Percentiles rank a stretch among this genome's conserved stretches.
Conservation (phyloP, 495 filamentous ascomycete genomes). For the Penicillium diatomitis region DNA sequence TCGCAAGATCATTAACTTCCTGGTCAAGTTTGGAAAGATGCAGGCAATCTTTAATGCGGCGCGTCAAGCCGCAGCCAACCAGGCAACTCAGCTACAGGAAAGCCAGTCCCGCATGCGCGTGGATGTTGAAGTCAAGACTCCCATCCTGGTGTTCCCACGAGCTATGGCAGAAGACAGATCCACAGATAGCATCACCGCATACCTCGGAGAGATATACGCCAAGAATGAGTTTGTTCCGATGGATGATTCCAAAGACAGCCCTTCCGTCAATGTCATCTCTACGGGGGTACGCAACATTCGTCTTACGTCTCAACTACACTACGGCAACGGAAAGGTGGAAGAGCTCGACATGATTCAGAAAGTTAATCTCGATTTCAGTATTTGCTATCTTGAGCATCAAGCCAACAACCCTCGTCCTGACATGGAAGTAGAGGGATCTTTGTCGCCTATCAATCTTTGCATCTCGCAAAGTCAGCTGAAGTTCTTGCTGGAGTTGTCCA, state of each 20-base stretch:
- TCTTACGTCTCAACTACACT: slow-evolving; percentile 84
- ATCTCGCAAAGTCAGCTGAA: slow-evolving; percentile 87
- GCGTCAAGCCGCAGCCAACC: slow-evolving; percentile 86
- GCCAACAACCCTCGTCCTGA: slow-evolving; percentile 72
- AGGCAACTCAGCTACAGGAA: slow-evolving; percentile 87
- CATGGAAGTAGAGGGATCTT: slow-evolving; percentile 77
- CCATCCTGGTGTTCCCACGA: slow-evolving; percentile 88
- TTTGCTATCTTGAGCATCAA: slow-evolving; percentile 83
- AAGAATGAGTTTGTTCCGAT: slow-evolving; percentile 84
- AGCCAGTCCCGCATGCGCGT: slow-evolving; percentile 85
- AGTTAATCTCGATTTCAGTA: slow-evolving; percentile 83
- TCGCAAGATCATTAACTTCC: slow-evolving; percentile 94
- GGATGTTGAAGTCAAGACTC: slow-evolving; percentile 85
- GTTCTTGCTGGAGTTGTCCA: slow-evolving; percentile 75
- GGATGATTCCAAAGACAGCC: slow-evolving; percentile 58
- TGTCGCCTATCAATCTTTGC: slow-evolving; percentile 85
- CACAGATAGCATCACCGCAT: slow-evolving; percentile 80
- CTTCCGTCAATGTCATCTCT: slow-evolving; percentile 78
- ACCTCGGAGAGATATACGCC: slow-evolving; percentile 93
- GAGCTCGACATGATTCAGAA: slow-evolving; percentile 95
- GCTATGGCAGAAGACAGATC: slow-evolving; percentile 52
- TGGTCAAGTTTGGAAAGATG: slow-evolving; percentile 98
- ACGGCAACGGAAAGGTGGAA: slow-evolving; percentile 59
- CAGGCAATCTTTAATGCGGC: slow-evolving; percentile 98
- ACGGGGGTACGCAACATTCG: slow-evolving; percentile 88